phyloP scores from a whole-genome alignment of 192 early-diverging fungal species.

The Coemansia aciculifera region DNA sequence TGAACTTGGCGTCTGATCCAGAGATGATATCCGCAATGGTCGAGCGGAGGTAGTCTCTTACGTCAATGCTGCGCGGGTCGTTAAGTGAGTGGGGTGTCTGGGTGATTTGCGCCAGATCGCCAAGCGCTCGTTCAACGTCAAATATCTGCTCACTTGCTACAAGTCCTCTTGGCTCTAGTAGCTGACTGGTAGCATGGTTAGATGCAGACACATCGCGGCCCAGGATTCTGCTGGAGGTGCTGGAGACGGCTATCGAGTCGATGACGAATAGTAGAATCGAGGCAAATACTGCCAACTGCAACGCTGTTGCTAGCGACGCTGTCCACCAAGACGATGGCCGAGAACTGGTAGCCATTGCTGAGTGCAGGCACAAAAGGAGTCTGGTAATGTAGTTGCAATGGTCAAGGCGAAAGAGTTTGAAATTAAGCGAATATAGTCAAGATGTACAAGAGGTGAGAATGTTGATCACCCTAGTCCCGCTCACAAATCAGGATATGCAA shows the following conservation, averaged over 20 bases:
- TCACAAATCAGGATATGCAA: background rate
- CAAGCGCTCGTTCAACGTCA: slow-evolving; percentile 42
- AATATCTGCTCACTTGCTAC: slow-evolving; percentile 12
- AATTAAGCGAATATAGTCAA: background rate
- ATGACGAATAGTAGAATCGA: slow-evolving; percentile 26
- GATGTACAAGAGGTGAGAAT: background rate
- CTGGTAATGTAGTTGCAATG: background rate
- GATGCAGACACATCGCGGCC: slow-evolving; percentile 8
- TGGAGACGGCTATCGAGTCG: slow-evolving; percentile 25
- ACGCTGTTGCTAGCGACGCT: slow-evolving; percentile 3
- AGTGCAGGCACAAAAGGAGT: background rate
- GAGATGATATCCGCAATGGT: slow-evolving; percentile 29
- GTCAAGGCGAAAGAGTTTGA: background rate
- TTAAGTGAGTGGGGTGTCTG: slow-evolving; percentile 54
- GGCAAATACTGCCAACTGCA: slow-evolving; percentile 23
- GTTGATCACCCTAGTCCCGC: background rate
- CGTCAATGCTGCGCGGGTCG: slow-evolving; percentile 45
- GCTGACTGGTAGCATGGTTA: background rate
- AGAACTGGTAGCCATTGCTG: background rate
- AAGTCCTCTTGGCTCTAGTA: background rate
- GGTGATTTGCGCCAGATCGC: slow-evolving; percentile 33
- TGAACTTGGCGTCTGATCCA: slow-evolving; percentile 22
- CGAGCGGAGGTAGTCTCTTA: slow-evolving; percentile 44
- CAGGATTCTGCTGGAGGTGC: slow-evolving; percentile 15
- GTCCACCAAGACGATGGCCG: slow-evolving; percentile 4